Evolutionary conservation across 768 basidiomycete species (phyloP), one percentile per base, ranked within the genome.

Genomic region (Macrolepiota dolichaula): DNA sequence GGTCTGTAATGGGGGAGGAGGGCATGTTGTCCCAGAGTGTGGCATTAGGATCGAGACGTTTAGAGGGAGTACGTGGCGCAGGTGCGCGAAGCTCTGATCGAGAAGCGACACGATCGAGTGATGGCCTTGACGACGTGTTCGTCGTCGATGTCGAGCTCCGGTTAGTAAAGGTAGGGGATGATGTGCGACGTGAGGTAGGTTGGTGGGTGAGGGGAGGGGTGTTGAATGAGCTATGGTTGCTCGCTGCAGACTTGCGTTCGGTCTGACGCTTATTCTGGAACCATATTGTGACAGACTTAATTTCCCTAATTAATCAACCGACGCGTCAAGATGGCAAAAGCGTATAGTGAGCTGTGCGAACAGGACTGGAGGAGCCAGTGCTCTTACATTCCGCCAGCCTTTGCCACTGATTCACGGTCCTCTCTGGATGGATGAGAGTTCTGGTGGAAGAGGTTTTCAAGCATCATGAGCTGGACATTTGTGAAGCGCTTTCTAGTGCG

Each of bases 261-360:
- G 83, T 86, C 67, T 91, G 88, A 15, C 89, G 85, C 72, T 85
- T 89, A 71, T 92, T 92, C 73, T 92, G 89, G 70, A 91, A 91
- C 89, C 89, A 92, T 42, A 91, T 86, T n/a, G 88, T 87, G 56
- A 87, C 85, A 1, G 85, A 86, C 66, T 85, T 86, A 29, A 81
- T 77, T 69, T 87, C 85, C 86, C 86, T 87, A 62, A 51, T 64
- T 51, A 63, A 42, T 59, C 51, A 51, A 55, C 35, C 17, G 63
- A 59, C 49, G 60, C 53, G 62, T 61, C 24, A 36, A 51, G 49
- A 38, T 52, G 49, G 51, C 51, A 47, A 42, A 37, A 54, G 17
- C 22, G 54, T 17, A 38, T 54, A 35, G 50, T 58, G 24, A 52
- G 62, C 24, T 44, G 42, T 22, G 5, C n/a, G 10, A 35, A 25